phyloP scores from a whole-genome alignment of 2,329 filamentous ascomycete species.

The Fusarium odoratissimum region DNA sequence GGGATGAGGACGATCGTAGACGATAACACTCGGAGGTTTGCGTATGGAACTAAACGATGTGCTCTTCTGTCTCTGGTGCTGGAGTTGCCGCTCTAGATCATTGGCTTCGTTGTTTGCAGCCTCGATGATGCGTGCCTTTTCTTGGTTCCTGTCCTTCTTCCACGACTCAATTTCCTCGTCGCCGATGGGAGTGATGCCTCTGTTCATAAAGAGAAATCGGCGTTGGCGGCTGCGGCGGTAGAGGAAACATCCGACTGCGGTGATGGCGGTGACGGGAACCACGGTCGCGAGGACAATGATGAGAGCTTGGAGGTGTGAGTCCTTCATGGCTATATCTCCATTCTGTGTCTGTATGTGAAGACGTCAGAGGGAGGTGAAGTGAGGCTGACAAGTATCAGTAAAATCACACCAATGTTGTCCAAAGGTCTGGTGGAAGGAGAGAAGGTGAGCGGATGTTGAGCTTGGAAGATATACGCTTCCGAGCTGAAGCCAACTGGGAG shows the following conservation, averaged over 20 bases:
- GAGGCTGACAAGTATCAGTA: neutral
- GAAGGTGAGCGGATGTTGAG: constrained; percentile 12
- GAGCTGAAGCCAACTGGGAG: constrained; percentile 7
- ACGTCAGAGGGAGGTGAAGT: neutral
- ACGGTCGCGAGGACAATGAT: constrained; percentile 65
- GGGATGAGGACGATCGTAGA: constrained; percentile 57
- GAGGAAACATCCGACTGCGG: constrained; percentile 50
- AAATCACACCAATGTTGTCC: neutral
- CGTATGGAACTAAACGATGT: constrained; percentile 51
- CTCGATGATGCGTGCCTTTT: constrained; percentile 48
- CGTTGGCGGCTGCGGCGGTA: constrained; percentile 54
- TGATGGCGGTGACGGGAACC: constrained; percentile 56
- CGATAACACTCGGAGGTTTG: constrained; percentile 65
- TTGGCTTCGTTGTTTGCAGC: constrained; percentile 14
- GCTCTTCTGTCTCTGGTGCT: constrained; percentile 44
- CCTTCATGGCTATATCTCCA: constrained; percentile 43
- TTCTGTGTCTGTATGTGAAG: constrained; percentile 24
- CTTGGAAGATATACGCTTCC: constrained; percentile 4
- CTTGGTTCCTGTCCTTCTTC: constrained; percentile 57
- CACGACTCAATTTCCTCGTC: constrained; percentile 75
- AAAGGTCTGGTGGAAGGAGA: constrained; percentile 14
- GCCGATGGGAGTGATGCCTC: constrained; percentile 70
- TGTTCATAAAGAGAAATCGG: constrained; percentile 58
- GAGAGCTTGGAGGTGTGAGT: constrained; percentile 53
- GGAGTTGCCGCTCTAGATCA: constrained; percentile 22